Evolutionary conservation across 768 basidiomycete genomes (phyloP).

Genomic region (Amanita brunnescens): DNA sequence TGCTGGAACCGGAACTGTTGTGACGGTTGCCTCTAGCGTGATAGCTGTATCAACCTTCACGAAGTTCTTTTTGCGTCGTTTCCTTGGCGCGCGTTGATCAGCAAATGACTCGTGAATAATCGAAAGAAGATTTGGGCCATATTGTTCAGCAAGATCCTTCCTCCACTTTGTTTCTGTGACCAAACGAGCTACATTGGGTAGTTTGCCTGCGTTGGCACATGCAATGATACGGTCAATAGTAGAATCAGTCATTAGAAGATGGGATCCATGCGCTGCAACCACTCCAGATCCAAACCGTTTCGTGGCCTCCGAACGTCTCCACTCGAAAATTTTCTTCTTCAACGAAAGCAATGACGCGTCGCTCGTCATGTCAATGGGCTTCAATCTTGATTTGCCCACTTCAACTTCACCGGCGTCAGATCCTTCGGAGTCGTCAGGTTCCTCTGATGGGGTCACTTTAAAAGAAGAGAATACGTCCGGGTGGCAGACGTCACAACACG

Average conservation of each 20-base stretch:
- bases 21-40: no score
- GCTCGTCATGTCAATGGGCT: background rate
- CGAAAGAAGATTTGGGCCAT: background rate
- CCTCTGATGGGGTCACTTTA: background rate
- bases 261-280: background rate
- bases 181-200: background rate
- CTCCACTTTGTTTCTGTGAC: background rate
- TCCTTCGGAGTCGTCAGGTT: background rate
- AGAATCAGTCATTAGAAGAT: background rate
- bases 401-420: background rate
- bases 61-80: background rate
- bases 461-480: background rate
- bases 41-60: no score
- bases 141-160: background rate
- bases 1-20: background rate
- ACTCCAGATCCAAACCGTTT: background rate
- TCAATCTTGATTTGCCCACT: background rate
- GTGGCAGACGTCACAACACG: constrained; percentile 11
- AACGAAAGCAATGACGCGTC: background rate
- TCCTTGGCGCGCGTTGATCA: background rate
- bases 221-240: background rate
- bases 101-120: background rate
- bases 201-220: background rate
- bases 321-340: background rate
- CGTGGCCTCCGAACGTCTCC: background rate